Percentiles rank a stretch among this genome's conserved stretches.
Evolutionary conservation across 116 monocot genomes (phyloP).

Genomic region (Zostera marina): DNA sequence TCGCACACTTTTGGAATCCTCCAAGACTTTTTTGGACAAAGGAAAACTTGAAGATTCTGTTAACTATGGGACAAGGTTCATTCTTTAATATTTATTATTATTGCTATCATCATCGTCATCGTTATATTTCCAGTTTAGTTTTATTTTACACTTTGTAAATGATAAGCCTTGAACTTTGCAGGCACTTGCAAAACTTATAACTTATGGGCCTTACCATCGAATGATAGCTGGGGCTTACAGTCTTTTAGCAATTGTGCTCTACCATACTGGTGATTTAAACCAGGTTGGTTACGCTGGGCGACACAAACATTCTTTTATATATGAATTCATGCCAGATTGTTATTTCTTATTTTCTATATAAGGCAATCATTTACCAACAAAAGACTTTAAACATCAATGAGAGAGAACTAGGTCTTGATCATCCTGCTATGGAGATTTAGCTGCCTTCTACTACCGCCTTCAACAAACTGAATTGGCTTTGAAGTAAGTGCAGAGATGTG

Average conservation of each 20-base stretch:
- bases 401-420: constrained; percentile 96
- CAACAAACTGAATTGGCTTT: constrained; percentile 91
- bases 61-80: constrained; percentile 82
- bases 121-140: too few relatives aligned
- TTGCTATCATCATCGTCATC: neutral
- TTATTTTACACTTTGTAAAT: neutral
- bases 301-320: neutral
- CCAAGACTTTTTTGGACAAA: constrained; percentile 89
- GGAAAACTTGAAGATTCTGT: constrained; percentile 98
- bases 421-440: constrained; percentile 97
- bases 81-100: neutral
- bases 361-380: constrained; percentile 97
- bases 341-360: neutral
- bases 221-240: constrained; percentile 99
- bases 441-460: constrained; percentile 96
- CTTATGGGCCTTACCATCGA: constrained; percentile 96
- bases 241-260: constrained; percentile 92
- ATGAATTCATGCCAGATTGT: neutral
- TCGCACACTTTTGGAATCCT: constrained; percentile 85
- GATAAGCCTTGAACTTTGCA: constrained; percentile 12
- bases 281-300: constrained; percentile 36
- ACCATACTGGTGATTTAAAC: constrained; percentile 96
- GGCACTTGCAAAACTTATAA: constrained; percentile 91
- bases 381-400: constrained; percentile 98
- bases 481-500: constrained; percentile 38